These are phyloP conservation scores for Mortierella sp. DNA, from an alignment of 371 early-diverging fungal genomes.

Conservation along the genomic window DNA sequence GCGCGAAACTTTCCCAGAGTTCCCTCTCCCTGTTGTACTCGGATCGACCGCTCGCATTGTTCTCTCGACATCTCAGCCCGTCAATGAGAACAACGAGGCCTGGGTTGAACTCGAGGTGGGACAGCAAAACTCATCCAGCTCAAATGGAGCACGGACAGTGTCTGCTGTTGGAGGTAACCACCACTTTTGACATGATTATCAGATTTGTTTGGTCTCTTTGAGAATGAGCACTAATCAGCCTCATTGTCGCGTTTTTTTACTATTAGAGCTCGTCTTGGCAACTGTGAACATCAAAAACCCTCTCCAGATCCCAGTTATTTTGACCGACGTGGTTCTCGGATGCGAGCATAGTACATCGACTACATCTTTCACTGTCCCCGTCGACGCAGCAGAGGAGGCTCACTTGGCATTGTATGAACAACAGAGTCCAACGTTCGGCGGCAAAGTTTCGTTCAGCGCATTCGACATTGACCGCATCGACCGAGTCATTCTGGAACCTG, in stretches of 20 bases:
- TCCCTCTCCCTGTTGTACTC: constrained; percentile 52
- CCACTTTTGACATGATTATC: background rate
- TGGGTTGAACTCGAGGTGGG: constrained; percentile 42
- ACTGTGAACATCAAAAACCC: constrained; percentile 55
- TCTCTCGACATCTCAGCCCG: constrained; percentile 48
- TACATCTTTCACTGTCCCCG: constrained; percentile 46
- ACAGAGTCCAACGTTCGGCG: constrained; percentile 42
- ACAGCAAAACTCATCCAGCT: constrained; percentile 9
- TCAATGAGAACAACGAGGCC: constrained; percentile 37
- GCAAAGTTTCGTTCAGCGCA: constrained; percentile 44
- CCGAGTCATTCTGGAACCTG: constrained; percentile 50
- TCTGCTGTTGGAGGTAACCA: constrained; percentile 51
- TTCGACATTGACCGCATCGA: constrained; percentile 54
- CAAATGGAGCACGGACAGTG: constrained; percentile 32
- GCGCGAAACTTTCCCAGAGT: constrained; percentile 56
- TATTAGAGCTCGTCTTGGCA: constrained; percentile 49
- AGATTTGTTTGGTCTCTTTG: background rate
- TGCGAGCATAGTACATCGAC: constrained; percentile 67
- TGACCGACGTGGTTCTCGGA: constrained; percentile 71
- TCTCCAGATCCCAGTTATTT: constrained; percentile 48
- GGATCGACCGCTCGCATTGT: constrained; percentile 51
- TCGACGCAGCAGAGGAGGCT: constrained; percentile 52
- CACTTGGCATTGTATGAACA: constrained; percentile 51
- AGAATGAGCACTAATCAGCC: background rate
- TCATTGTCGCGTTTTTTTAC: background rate